Evolutionary conservation across 2,329 filamentous ascomycete genomes (phyloP).

Genomic region (Botrytis aclada): DNA sequence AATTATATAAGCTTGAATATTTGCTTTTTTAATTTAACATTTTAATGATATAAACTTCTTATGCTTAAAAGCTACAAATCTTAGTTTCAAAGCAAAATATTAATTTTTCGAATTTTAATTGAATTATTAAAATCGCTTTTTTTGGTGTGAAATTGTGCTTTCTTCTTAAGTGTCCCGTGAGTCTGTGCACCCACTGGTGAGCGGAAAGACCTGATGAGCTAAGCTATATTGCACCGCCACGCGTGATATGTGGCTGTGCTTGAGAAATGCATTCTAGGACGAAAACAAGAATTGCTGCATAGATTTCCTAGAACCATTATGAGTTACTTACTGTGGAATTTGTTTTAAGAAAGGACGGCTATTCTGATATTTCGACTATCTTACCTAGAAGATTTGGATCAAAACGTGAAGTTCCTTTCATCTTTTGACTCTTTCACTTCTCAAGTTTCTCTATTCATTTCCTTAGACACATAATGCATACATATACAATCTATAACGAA

Average conservation of each 20-base stretch:
- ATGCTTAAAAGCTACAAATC: too few relatives aligned
- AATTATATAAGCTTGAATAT: too few relatives aligned
- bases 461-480: neutral
- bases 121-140: too few relatives aligned
- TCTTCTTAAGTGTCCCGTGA: too few relatives aligned
- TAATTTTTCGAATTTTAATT: too few relatives aligned
- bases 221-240: neutral
- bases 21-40: too few relatives aligned
- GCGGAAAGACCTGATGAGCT: neutral
- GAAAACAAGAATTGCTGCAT: neutral
- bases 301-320: neutral
- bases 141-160: too few relatives aligned
- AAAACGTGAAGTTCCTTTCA: neutral
- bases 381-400: neutral
- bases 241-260: neutral
- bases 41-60: too few relatives aligned
- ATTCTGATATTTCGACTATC: neutral
- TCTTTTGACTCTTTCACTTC: neutral
- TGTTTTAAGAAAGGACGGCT: neutral
- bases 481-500: neutral
- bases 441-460: neutral
- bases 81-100: too few relatives aligned
- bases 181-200: too few relatives aligned
- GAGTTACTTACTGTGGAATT: accelerated
- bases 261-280: neutral